Percentiles rank a stretch among this genome's conserved stretches.
These are phyloP conservation scores for Cephaloascus fragrans DNA, from an alignment of 805 yeast species.

Conservation along the genomic window DNA sequence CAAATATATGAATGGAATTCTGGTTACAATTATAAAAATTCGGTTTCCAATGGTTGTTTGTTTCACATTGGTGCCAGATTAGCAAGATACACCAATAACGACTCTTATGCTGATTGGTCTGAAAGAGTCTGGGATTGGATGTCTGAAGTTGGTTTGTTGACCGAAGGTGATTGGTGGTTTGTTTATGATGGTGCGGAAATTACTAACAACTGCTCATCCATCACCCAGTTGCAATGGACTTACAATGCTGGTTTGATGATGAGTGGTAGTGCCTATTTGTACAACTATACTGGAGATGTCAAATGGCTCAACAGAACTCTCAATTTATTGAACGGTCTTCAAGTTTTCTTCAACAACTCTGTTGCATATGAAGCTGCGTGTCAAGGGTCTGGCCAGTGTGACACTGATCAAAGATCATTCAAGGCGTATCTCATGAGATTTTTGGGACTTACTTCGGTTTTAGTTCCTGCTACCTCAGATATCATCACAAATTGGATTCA, in stretches of 20 bases:
- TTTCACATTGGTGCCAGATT: slow-evolving; percentile 83
- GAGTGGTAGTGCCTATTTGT: slow-evolving; percentile 74
- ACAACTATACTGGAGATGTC: slow-evolving; percentile 57
- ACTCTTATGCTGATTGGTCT: slow-evolving; percentile 65
- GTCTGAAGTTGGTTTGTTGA: slow-evolving; percentile 38
- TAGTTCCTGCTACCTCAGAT: slow-evolving; percentile 52
- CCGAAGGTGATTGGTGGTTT: slow-evolving; percentile 30
- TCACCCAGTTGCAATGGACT: slow-evolving; percentile 66
- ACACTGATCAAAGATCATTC: slow-evolving; percentile 87
- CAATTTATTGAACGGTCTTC: slow-evolving; percentile 43
- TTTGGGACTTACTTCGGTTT: slow-evolving; percentile 61
- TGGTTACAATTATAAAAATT: slow-evolving; percentile 88
- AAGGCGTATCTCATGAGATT: slow-evolving; percentile 75
- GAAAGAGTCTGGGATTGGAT: slow-evolving; percentile 79
- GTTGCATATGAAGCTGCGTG: slow-evolving; percentile 82
- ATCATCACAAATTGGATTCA: slow-evolving; percentile 33
- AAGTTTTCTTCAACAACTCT: slow-evolving; percentile 43
- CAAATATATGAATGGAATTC: slow-evolving; percentile 92
- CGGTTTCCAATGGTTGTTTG: slow-evolving; percentile 84
- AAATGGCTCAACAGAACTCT: slow-evolving; percentile 59
- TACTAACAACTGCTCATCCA: slow-evolving; percentile 48
- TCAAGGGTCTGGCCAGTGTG: slow-evolving; percentile 52
- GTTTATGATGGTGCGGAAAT: slow-evolving; percentile 72
- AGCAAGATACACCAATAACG: slow-evolving; percentile 73
- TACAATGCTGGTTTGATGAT: slow-evolving; percentile 77